phyloP scores from a whole-genome alignment of 306 rosid genomes.

The Macrotyloma uniflorum region DNA sequence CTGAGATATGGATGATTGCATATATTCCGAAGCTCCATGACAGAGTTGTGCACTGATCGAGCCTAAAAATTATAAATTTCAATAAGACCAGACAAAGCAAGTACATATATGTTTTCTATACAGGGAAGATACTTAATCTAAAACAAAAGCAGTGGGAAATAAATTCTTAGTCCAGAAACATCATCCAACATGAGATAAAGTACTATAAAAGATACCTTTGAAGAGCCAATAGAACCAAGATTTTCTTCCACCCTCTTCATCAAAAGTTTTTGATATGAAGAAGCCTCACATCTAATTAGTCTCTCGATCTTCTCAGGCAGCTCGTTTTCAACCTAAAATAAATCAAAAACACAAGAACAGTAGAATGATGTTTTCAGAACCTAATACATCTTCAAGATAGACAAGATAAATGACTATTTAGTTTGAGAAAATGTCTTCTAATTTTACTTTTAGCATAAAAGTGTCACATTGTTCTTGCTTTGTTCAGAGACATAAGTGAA shows the following conservation, averaged over 20 bases:
- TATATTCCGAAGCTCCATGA: conserved; percentile 99
- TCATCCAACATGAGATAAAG: conserved; percentile 25
- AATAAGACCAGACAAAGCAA: conserved; percentile 45
- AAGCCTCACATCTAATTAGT: conserved; percentile 95
- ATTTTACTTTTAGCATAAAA: background rate
- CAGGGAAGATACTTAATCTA: conserved; percentile 15
- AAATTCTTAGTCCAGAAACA: background rate
- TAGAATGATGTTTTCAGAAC: conserved; percentile 18
- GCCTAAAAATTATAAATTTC: conserved; percentile 51
- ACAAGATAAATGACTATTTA: background rate
- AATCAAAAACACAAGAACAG: conserved; percentile 37
- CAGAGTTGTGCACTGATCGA: conserved; percentile 97
- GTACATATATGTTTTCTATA: background rate
- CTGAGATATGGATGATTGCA: conserved; percentile 99
- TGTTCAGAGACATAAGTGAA: background rate
- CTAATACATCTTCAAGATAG: conserved; percentile 13
- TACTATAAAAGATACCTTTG: conserved; percentile 59
- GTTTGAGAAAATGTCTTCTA: background rate
- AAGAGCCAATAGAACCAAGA: conserved; percentile 86
- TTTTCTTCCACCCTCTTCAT: conserved; percentile 99
- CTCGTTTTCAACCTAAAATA: conserved; percentile 84
- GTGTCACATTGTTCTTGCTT: background rate
- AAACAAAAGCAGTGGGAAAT: background rate
- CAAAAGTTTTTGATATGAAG: conserved; percentile 97
- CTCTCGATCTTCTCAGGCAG: conserved; percentile 98